These are phyloP conservation scores for Escallonia rubra DNA, from an alignment of 129 eudicot genomes.

Conservation along the genomic window DNA sequence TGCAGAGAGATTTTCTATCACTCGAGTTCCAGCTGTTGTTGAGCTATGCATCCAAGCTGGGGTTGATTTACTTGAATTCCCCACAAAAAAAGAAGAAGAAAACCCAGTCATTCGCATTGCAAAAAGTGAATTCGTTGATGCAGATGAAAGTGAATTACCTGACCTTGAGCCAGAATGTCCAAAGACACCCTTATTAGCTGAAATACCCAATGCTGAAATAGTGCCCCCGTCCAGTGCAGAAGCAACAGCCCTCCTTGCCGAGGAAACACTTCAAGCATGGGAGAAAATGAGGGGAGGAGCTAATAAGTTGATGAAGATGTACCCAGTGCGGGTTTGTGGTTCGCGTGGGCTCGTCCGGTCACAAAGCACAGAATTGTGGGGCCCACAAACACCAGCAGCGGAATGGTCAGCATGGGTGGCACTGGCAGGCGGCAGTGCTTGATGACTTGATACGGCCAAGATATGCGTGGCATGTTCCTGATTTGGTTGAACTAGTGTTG, in stretches of 20 bases:
- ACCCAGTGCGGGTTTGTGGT: slow-evolving; percentile 91
- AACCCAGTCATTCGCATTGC: slow-evolving; percentile 73
- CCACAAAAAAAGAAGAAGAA: slow-evolving; percentile 73
- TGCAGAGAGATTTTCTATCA: slow-evolving; percentile 79
- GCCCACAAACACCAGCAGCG: slow-evolving; percentile 98
- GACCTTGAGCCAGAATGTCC: slow-evolving; percentile 59
- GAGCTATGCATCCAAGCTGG: slow-evolving; percentile 99
- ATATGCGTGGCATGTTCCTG: slow-evolving; percentile 96
- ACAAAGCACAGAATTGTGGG: slow-evolving; percentile 95
- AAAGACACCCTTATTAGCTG: slow-evolving; percentile 37
- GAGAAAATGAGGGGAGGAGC: slow-evolving; percentile 91
- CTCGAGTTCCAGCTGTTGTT: slow-evolving; percentile 78
- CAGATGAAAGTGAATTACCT: slow-evolving; percentile 90
- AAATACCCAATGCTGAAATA: slow-evolving; percentile 48
- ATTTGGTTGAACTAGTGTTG: slow-evolving; percentile 53
- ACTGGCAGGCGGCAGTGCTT: slow-evolving; percentile 72
- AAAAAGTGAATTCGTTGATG: slow-evolving; percentile 81
- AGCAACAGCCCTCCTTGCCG: slow-evolving; percentile 58
- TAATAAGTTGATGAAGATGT: slow-evolving; percentile 75
- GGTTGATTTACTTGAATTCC: slow-evolving; percentile 75
- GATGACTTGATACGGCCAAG: slow-evolving; percentile 89
- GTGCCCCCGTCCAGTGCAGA: slow-evolving; percentile 40
- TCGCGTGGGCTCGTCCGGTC: slow-evolving; percentile 88
- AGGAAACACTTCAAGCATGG: slow-evolving; percentile 85
- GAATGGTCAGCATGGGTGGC: slow-evolving; percentile 94